Percentiles rank a stretch among this genome's conserved stretches.
phyloP scores from a whole-genome alignment of 257 asterid genomes.

The Gentiana dahurica region DNA sequence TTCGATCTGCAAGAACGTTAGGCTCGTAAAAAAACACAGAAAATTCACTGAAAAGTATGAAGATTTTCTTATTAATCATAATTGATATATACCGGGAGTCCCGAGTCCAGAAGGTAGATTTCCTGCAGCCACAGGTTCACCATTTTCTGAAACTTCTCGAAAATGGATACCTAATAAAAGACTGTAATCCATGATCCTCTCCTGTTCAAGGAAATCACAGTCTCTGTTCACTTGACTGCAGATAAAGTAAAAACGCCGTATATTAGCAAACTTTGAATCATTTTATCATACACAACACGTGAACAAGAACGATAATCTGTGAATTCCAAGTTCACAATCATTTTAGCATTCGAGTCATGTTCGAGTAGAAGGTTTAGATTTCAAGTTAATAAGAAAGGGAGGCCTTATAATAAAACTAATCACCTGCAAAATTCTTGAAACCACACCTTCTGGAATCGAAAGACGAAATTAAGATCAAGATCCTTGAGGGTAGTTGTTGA shows the following conservation, averaged over 20 bases:
- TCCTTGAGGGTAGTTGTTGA: constrained; percentile 85
- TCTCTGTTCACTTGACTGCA: constrained; percentile 87
- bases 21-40: no score
- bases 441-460: constrained; percentile 61
- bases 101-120: constrained; percentile 15
- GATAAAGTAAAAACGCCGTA: neutral
- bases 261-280: neutral
- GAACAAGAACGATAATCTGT: neutral
- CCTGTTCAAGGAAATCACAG: constrained; percentile 91
- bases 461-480: constrained; percentile 78
- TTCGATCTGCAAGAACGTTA: neutral
- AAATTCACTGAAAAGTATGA: no score
- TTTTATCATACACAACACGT: constrained; percentile 1
- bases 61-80: no score
- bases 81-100: constrained; percentile 26
- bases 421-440: constrained; percentile 77
- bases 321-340: no score
- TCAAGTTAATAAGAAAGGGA: neutral
- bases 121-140: constrained; percentile 38
- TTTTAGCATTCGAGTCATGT: no score
- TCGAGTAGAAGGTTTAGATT: neutral
- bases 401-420: neutral
- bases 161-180: constrained; percentile 84
- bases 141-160: constrained; percentile 48
- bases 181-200: constrained; percentile 93